Percentiles rank a stretch among this genome's conserved stretches.
phyloP scores from a whole-genome alignment of 805 yeast species.

The Teunomyces cretensis region DNA sequence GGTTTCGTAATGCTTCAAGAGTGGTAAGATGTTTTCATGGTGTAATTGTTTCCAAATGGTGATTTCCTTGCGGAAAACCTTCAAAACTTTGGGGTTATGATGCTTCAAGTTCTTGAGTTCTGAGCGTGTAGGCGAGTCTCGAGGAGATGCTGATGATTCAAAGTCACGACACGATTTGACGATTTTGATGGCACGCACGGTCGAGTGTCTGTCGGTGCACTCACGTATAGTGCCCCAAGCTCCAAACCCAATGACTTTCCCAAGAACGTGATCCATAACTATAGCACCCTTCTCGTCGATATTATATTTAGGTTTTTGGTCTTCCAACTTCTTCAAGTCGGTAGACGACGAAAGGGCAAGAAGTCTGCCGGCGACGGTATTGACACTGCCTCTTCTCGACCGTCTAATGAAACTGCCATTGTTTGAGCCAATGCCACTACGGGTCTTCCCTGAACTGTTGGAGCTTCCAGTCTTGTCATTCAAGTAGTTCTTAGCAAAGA shows the following conservation, averaged over 20 bases:
- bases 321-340: conserved; percentile 29
- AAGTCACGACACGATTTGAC: conserved; percentile 38
- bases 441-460: conserved; percentile 18
- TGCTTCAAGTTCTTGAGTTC: conserved; percentile 14
- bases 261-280: conserved; percentile 62
- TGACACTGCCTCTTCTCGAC: conserved; percentile 30
- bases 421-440: conserved; percentile 14
- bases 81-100: conserved; percentile 48
- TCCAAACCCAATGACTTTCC: conserved; percentile 80
- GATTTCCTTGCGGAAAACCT: conserved; percentile 69
- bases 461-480: conserved; percentile 20
- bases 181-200: conserved; percentile 58
- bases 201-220: conserved; percentile 44
- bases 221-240: conserved; percentile 88
- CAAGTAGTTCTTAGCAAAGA: conserved; percentile 37
- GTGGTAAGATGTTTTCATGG: conserved; percentile 64
- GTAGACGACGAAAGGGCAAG: conserved; percentile 38
- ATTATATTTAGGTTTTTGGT: conserved; percentile 29
- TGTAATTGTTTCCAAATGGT: conserved; percentile 69
- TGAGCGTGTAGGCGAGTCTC: conserved; percentile 7
- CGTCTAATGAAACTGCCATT: conserved; percentile 32
- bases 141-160: conserved; percentile 11
- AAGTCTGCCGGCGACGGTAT: conserved; percentile 42
- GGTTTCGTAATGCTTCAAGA: conserved; percentile 62
- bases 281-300: conserved; percentile 68